Percentiles rank a stretch among this genome's conserved stretches.
These are phyloP conservation scores for Lepidium africanum DNA, from an alignment of 345 rosid genomes.

Conservation along the genomic window DNA sequence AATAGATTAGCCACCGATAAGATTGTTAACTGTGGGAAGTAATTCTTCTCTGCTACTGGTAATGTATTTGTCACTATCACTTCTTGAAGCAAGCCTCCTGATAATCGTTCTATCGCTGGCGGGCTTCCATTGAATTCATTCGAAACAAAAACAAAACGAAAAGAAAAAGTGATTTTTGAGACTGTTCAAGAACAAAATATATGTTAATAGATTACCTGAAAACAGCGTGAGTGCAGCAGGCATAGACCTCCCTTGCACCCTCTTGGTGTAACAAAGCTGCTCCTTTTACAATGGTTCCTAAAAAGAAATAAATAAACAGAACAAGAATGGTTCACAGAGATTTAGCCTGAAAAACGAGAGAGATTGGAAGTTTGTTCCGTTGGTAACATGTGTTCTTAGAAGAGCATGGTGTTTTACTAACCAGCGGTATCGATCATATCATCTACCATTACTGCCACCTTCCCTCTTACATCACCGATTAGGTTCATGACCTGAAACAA, in stretches of 20 bases:
- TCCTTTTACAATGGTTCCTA: slow-evolving; percentile 89
- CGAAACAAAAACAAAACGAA: neutral
- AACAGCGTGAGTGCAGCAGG: slow-evolving; percentile 96
- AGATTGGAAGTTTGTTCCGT: neutral
- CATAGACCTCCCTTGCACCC: slow-evolving; percentile 96
- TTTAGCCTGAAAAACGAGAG: neutral
- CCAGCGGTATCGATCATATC: slow-evolving; percentile 99
- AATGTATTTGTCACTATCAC: slow-evolving; percentile 73
- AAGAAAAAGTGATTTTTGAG: neutral
- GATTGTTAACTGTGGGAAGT: slow-evolving; percentile 69
- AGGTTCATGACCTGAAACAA: slow-evolving; percentile 83
- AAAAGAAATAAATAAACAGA: neutral
- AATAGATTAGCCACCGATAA: slow-evolving; percentile 68
- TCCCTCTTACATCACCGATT: slow-evolving; percentile 93
- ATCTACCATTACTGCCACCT: slow-evolving; percentile 97
- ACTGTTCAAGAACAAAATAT: neutral
- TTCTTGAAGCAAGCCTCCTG: slow-evolving; percentile 74
- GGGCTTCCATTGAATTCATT: slow-evolving; percentile 40
- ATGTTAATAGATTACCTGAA: slow-evolving; percentile 49
- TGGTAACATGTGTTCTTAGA: neutral
- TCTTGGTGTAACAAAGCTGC: slow-evolving; percentile 94
- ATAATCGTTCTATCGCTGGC: slow-evolving; percentile 69
- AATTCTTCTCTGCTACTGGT: slow-evolving; percentile 60
- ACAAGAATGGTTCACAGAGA: neutral
- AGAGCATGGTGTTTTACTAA: slow-evolving; percentile 26